Percentiles rank a stretch among this genome's conserved stretches.
Evolutionary conservation across 257 asterid genomes (phyloP).

Genomic region (Jaltomata sinuosa): DNA sequence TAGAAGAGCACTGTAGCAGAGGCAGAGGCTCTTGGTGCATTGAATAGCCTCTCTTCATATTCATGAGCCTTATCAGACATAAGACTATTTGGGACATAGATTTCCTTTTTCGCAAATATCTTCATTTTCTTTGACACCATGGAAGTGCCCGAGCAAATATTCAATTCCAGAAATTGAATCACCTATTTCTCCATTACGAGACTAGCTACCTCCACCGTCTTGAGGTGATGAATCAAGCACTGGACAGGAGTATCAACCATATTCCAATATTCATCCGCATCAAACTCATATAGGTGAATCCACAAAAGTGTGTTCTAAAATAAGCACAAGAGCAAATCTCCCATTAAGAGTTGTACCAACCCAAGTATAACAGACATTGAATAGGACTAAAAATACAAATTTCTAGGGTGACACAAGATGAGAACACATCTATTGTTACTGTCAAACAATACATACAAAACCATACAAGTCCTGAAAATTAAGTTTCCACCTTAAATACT

Average conservation of each 20-base stretch:
- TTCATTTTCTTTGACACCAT: not conserved
- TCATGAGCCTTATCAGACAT: no score
- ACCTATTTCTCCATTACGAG: not conserved
- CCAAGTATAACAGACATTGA: no score
- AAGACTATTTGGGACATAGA: not conserved
- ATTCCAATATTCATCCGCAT: constrained; percentile 2
- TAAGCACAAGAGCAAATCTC: no score
- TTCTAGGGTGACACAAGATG: no score
- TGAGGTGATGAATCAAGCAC: not conserved
- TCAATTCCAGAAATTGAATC: not conserved
- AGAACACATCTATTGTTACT: no score
- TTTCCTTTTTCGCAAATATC: not conserved
- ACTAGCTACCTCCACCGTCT: not conserved
- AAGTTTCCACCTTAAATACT: no score
- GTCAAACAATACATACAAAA: no score
- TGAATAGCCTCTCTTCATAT: not conserved
- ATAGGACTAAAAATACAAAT: no score
- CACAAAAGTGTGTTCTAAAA: no score
- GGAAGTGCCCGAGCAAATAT: not conserved
- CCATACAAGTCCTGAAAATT: no score
- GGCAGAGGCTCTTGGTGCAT: not conserved
- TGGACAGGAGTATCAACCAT: not conserved
- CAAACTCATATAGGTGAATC: constrained; percentile 3
- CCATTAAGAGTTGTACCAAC: no score
- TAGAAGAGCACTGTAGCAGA: not conserved